Conservation (phyloP, 2,329 filamentous ascomycete genomes). For the Periconia sp. region DNA sequence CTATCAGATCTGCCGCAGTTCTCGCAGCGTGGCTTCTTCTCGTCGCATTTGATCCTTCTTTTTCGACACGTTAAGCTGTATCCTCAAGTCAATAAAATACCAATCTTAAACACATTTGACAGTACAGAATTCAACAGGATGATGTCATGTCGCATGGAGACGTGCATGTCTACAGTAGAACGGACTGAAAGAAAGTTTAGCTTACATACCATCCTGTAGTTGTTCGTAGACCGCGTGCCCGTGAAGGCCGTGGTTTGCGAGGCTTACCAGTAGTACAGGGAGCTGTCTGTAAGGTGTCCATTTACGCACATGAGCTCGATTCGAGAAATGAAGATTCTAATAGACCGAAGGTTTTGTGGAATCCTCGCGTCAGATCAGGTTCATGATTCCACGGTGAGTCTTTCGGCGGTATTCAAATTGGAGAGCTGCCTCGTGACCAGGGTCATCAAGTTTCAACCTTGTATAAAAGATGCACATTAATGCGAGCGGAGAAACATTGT, state of each 20-base stretch:
- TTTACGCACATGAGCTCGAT: constrained; percentile 28
- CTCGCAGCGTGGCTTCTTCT: constrained; percentile 48
- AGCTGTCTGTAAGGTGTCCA: constrained; percentile 28
- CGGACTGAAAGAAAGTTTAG: constrained; percentile 8
- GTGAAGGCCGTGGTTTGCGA: constrained; percentile 45
- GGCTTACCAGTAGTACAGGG: constrained; percentile 19
- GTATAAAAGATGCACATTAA: no score
- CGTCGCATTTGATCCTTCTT: constrained; percentile 56
- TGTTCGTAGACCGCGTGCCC: constrained; percentile 48
- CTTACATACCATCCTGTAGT: constrained; percentile 47
- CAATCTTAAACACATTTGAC: no score
- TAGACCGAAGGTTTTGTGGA: neutral
- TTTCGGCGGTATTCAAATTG: neutral
- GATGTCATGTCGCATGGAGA: no score
- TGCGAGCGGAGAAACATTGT: no score
- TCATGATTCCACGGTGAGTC: neutral
- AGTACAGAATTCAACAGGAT: no score
- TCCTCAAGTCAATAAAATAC: neutral
- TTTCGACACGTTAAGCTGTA: constrained; percentile 48
- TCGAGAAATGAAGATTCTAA: constrained; percentile 19
- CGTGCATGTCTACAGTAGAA: no score
- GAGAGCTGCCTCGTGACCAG: neutral
- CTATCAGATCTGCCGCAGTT: constrained; percentile 49
- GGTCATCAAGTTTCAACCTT: no score
- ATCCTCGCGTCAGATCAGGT: neutral